These are phyloP conservation scores for Guyanaporus albipodus DNA, from an alignment of 768 basidiomycete species.

Conservation along the genomic window DNA sequence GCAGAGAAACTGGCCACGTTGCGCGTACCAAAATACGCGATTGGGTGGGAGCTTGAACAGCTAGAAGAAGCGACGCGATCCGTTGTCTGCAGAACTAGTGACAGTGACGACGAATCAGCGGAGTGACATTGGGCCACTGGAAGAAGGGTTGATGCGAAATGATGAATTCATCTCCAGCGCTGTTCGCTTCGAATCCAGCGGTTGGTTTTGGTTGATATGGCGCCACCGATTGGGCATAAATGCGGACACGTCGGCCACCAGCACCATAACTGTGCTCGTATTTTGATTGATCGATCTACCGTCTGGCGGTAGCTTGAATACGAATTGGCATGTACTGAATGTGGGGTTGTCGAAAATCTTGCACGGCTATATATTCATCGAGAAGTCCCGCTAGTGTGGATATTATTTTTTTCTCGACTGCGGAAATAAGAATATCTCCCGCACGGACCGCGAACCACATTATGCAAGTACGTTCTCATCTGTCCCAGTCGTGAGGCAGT, in stretches of 20 bases:
- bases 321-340: too few relatives aligned
- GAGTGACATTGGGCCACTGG: constrained; percentile 24
- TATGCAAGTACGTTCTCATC: neutral
- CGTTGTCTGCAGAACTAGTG: constrained; percentile 38
- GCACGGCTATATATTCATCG: too few relatives aligned
- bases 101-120: constrained; percentile 70
- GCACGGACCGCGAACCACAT: neutral
- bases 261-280: neutral
- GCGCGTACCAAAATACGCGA: constrained; percentile 46
- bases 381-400: too few relatives aligned
- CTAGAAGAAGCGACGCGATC: constrained; percentile 56
- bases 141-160: constrained; percentile 3
- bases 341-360: too few relatives aligned
- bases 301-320: too few relatives aligned
- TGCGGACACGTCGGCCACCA: constrained; percentile 7
- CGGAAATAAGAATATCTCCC: neutral
- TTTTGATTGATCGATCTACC: neutral
- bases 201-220: neutral
- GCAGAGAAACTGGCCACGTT: constrained; percentile 39
- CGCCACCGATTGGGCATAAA: neutral
- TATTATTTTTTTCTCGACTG: constrained; percentile 6
- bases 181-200: constrained; percentile 3
- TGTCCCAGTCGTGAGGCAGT: constrained; percentile 5
- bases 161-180: neutral
- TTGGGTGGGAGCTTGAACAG: constrained; percentile 70